Evolutionary conservation across 768 basidiomycete species (phyloP), one percentile per base, ranked within the genome.

Genomic region (Suillus plorans): DNA sequence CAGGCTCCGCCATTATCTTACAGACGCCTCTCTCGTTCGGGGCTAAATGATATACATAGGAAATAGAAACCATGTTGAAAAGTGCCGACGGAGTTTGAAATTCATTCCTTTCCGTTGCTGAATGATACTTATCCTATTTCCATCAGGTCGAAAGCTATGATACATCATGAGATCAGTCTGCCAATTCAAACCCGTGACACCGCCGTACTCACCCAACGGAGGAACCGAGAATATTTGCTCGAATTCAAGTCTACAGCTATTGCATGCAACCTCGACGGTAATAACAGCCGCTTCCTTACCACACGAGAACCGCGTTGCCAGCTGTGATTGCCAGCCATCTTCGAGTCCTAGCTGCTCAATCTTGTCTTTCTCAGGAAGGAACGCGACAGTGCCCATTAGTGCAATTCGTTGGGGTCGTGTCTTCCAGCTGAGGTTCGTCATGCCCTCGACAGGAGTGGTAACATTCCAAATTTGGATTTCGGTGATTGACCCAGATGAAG

Each of bases 401-500:
- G 68, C 63, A 5, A 67, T 22, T 20, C 68, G 69, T 44, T 8
- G 37, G 16, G 69, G 68, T 20, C 66, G 68, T 22, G 60, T 66
- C 57, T 70, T 68, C 69, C 69, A 70, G 61, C 61, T 67, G 45
- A 70, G 49, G 36, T 39, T 62, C 37, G 0, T 57, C 41, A 60
- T 57, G 14, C 56, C n/a, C 3, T 65, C 49, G 7, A 53, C 25
- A 20, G 66, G 63, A 42, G 63, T 45, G 47, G 65, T 65, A 14
- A 71, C 52, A 44, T 69, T 70, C 70, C 71, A 71, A 5, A 71
- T 65, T 53, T 71, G 66, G 16, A 71, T 65, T 31, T 64, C 63
- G 3, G 68, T 69, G 9, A 68, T 57, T 20, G 67, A 60, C 18
- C 68, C 71, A 6, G 61, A 61, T 9, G 63, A 53, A 3, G 45